A percentile compares a stretch with the other conserved stretches of the same genome.
phyloP scores from a whole-genome alignment of 1,139 yeast genomes.

The Pichia sp. region DNA sequence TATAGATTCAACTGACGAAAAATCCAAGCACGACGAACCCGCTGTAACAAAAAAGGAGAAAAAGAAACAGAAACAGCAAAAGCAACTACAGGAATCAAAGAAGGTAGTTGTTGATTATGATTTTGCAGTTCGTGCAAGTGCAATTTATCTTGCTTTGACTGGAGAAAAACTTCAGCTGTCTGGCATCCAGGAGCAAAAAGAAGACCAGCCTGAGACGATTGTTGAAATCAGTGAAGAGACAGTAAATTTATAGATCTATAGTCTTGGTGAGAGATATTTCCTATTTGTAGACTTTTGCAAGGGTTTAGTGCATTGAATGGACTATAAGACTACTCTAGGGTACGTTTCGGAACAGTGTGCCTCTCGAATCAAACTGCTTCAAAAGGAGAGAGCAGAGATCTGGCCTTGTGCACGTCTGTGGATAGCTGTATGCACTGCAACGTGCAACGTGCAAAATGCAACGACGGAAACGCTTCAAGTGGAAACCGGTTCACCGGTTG shows the following conservation, averaged over 20 bases:
- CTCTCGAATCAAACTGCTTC: too few species aligned
- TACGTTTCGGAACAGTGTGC: too few species aligned
- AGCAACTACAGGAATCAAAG: constrained; percentile 7
- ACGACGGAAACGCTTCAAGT: too few species aligned
- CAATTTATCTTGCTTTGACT: constrained; percentile 31
- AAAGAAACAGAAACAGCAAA: constrained; percentile 15
- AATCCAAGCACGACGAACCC: constrained; percentile 1
- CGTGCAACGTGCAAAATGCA: too few species aligned
- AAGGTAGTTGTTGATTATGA: constrained; percentile 24
- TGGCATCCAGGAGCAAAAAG: constrained; percentile 30
- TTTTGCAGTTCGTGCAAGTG: constrained; percentile 41
- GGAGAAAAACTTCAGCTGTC: constrained; percentile 34
- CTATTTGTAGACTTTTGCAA: too few species aligned
- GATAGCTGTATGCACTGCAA: too few species aligned
- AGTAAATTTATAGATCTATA: background rate
- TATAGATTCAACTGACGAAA: constrained; percentile 9
- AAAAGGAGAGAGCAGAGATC: too few species aligned
- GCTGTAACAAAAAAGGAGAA: constrained; percentile 10
- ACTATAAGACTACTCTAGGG: too few species aligned
- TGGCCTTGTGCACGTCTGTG: too few species aligned
- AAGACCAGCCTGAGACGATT: constrained; percentile 5
- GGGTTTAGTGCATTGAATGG: too few species aligned
- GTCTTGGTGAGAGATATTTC: too few species aligned
- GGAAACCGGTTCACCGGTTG: too few species aligned
- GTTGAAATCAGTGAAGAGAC: background rate